Base-by-base conservation (phyloP, 257 asterid species). In the Gentiana straminea region DNA sequence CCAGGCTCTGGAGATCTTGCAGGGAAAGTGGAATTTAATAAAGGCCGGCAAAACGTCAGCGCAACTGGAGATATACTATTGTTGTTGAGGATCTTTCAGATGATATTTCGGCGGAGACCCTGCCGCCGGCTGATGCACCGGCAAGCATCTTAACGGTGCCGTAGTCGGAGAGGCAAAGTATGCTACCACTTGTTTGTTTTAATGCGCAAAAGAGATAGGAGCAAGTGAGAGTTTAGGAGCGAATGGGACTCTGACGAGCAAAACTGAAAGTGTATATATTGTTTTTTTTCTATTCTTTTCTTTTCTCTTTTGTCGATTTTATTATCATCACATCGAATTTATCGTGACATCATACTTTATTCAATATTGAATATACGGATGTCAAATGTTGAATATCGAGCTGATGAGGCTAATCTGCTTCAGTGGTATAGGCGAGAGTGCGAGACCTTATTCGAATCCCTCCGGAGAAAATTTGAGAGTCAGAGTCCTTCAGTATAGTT, bases 71-170 rank as follows among this genome's bases (percentile, higher is more conserved):
- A 61, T 38, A 11, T 47, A 35, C 11, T 43, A 33, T 12, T n/a
- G 4, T 53, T 24, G 24, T 33, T 34, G 4, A 36, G 24, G 36
- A 33, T 51, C 48, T 56, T 56, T 36, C 51, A 57, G 47, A 53
- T 24, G 13, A 49, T 15, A 56, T 4, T 41, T 2, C 52, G 59
- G 52, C 66, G 69, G 65, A 7, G 46, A 39, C 13, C 13, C 35
- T 46, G 48, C 56, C 59, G 68, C 45, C 3, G 52, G 51, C 7
- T 41, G 51, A 9, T 33, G 44, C 3, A 24, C 52, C 62, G 62
- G 67, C 49, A 48, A 61, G 58, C 73, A 63, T 72, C 51, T 54
- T 46, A 44, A 58, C 55, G 66, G 62, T 5, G 7, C 45, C 5
- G 45, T 39, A 39, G 45, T 8, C 5, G 8, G 45, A 39, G 45